Evolutionary conservation across 192 early-diverging fungal genomes (phyloP).

Genomic region (Rhizoclosmatium sp.): DNA sequence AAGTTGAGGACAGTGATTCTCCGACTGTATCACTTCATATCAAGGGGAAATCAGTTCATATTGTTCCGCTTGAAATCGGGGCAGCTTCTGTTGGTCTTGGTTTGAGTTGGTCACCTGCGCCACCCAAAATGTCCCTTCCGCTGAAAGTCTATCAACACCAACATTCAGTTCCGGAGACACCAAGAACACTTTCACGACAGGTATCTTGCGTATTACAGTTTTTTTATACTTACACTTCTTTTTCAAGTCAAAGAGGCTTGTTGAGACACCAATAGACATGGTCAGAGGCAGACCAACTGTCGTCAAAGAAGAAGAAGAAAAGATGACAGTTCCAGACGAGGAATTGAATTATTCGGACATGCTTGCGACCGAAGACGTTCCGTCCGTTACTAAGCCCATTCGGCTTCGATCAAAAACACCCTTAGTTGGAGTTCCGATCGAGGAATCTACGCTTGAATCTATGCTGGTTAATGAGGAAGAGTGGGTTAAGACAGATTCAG

Average conservation of each 20-base stretch:
- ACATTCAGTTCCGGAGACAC: conserved; percentile 38
- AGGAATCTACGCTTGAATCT: conserved; percentile 8
- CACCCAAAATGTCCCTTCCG: conserved; percentile 41
- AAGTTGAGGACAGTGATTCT: not conserved
- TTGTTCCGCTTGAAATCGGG: conserved; percentile 36
- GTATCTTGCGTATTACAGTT: not conserved
- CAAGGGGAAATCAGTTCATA: conserved; percentile 39
- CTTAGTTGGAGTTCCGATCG: not conserved
- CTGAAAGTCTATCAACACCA: conserved; percentile 5
- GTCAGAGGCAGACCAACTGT: not conserved
- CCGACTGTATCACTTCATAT: conserved; percentile 11
- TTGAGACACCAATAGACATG: too few species aligned
- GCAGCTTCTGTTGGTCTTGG: conserved; percentile 42
- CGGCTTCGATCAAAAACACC: conserved; percentile 13
- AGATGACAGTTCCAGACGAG: not conserved
- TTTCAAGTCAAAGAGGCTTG: not conserved
- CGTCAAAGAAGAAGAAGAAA: not conserved
- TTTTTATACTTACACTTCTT: not conserved
- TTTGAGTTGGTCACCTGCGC: conserved; percentile 45
- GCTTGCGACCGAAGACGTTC: not conserved
- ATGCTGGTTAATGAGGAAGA: conserved; percentile 19
- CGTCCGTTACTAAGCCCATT: not conserved
- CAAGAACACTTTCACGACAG: conserved; percentile 15
- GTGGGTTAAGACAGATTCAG: conserved; percentile 20
- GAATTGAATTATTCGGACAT: conserved; percentile 1